Conservation (phyloP, 73 alveolate species). For the Diophrys appendiculata region DNA sequence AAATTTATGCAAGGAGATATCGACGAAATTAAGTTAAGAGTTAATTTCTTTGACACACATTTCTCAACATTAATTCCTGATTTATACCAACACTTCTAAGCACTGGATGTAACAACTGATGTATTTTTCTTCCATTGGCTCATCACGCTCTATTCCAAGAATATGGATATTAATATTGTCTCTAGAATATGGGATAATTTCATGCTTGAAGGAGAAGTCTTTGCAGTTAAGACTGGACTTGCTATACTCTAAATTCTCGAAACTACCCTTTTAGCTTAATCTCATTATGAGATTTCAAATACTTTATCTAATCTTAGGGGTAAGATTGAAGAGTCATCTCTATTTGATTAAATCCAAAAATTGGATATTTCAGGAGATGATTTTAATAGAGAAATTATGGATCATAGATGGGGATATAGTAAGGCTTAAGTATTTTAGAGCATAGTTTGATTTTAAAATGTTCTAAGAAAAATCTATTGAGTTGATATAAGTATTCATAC, state of each 20-base stretch:
- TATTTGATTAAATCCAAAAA: not conserved
- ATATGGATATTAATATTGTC: conserved; percentile 67
- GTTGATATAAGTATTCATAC: no score
- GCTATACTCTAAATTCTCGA: conserved; percentile 59
- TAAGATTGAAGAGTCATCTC: not conserved
- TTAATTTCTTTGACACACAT: conserved; percentile 63
- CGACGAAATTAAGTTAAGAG: conserved; percentile 74
- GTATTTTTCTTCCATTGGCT: conserved; percentile 81
- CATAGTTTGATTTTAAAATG: not conserved
- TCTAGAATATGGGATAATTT: conserved; percentile 90
- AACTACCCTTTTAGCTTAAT: conserved; percentile 40
- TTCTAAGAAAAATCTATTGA: no score
- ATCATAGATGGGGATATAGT: not conserved
- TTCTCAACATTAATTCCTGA: conserved; percentile 68
- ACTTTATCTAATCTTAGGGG: not conserved
- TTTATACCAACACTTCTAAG: conserved; percentile 69
- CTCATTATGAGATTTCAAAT: conserved; percentile 43
- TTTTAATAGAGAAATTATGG: not conserved
- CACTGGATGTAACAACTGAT: conserved; percentile 73
- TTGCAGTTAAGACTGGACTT: conserved; percentile 65
- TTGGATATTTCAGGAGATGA: not conserved
- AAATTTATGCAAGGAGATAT: conserved; percentile 72
- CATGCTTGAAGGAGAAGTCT: conserved; percentile 87
- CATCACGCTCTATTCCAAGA: conserved; percentile 66
- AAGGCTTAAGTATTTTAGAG: not conserved